Evolutionary conservation across 768 basidiomycete genomes (phyloP).

Genomic region (Rhizopogon rudus): DNA sequence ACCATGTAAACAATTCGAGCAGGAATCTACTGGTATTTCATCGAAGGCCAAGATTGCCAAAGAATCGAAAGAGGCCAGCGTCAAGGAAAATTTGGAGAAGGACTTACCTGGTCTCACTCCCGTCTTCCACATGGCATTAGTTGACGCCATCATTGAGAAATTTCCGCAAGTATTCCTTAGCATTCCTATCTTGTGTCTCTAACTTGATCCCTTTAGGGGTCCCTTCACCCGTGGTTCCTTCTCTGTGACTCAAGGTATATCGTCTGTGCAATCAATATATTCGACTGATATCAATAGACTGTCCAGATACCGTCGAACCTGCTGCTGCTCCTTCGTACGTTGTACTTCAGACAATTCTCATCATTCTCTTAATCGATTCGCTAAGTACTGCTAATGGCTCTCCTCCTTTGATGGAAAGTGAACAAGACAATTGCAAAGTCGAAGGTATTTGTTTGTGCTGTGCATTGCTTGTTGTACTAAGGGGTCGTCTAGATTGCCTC

Average conservation of each 20-base stretch:
- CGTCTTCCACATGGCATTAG: slow-evolving; percentile 11
- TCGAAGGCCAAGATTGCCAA: background rate
- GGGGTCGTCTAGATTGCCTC: slow-evolving; percentile 7
- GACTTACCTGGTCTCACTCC: slow-evolving; percentile 4
- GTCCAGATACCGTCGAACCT: slow-evolving; percentile 7
- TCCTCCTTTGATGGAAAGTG: background rate
- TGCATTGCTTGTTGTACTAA: background rate
- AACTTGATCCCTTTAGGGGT: background rate
- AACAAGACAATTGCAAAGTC: background rate
- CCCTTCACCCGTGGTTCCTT: slow-evolving; percentile 16
- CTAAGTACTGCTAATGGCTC: background rate
- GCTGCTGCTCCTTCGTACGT: background rate
- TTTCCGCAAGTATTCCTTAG: slow-evolving; percentile 10
- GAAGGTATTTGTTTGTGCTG: background rate
- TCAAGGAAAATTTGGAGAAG: background rate
- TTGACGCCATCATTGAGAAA: slow-evolving; percentile 20
- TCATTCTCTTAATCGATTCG: background rate
- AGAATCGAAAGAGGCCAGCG: background rate
- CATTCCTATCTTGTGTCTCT: background rate
- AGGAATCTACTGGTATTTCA: slow-evolving; percentile 3
- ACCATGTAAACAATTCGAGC: slow-evolving; percentile 19
- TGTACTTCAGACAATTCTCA: background rate
- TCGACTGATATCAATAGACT: background rate
- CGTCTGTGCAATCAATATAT: no score
- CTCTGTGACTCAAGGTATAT: slow-evolving; percentile 5